A percentile compares a stretch with the other conserved stretches of the same genome.
Evolutionary conservation across 75 land plant genomes (phyloP).

Genomic region (Isoetes taiwanensis): DNA sequence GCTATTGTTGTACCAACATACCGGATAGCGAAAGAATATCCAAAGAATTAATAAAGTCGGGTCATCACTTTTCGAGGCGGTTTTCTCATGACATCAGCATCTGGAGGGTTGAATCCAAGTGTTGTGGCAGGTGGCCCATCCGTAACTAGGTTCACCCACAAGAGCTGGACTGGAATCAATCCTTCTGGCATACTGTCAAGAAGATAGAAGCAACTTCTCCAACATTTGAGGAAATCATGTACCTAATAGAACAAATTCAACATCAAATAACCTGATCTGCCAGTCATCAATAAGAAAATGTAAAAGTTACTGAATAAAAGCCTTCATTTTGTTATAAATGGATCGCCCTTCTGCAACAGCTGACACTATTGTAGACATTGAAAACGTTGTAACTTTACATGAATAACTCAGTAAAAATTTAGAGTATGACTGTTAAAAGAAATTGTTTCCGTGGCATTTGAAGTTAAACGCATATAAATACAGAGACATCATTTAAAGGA

Average conservation of each 20-base stretch:
- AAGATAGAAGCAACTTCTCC: slow-evolving; percentile 1
- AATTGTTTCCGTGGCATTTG: too few species aligned
- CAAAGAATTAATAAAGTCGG: slow-evolving; percentile 64
- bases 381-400: too few species aligned
- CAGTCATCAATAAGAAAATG: neutral
- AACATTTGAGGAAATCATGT: slow-evolving; percentile 6
- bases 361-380: neutral
- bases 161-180: neutral
- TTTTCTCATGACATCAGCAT: neutral
- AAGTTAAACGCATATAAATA: too few species aligned
- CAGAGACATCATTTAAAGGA: too few species aligned
- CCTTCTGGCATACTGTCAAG: slow-evolving; percentile 6
- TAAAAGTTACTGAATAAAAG: neutral
- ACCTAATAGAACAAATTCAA: neutral
- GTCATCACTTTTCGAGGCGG: slow-evolving; percentile 42
- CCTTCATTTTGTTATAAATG: slow-evolving; percentile 3
- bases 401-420: too few species aligned
- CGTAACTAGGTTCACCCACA: slow-evolving; percentile 5
- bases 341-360: neutral
- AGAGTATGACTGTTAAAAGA: too few species aligned
- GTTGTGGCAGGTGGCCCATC: slow-evolving; percentile 2
- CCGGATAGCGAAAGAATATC: slow-evolving; percentile 79
- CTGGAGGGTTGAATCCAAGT: slow-evolving; percentile 1
- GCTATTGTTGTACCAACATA: too few species aligned
- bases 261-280: neutral